Base-by-base conservation (phyloP, 2,329 filamentous ascomycete species). In the Fulvia fulva region DNA sequence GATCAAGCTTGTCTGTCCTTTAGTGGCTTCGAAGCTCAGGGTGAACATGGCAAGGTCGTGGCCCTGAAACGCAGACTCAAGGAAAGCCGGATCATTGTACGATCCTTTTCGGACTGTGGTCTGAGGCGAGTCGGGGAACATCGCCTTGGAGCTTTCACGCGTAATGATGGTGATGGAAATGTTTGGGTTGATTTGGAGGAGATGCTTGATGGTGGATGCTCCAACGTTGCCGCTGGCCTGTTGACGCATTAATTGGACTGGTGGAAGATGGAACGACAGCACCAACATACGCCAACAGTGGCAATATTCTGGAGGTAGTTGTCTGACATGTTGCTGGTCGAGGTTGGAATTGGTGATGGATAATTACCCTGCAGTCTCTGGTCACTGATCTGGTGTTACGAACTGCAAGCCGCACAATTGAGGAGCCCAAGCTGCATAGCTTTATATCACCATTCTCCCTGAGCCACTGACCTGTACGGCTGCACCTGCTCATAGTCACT, bases 111-210 rank as follows among this genome's bases (percentile, higher is more conserved):
- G 58, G 30, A 71, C 56, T 3, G 56, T 61, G 57, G 69, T 44
- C 45, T 57, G 63, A 0, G 71, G 68, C 0, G 74, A 71, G 26
- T 51, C 25, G 8, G 66, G 66, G 37, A 62, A 68, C 58, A 45
- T 66, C 28, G 82, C 83, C 5, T 58, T 73, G 68, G 70, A 73
- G 63, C 60, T 71, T 25, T 61, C 37, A 28, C 75, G 74, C 26
- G 73, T 69, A 55, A 78, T 63, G 53, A 74, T 70, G 0, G 75
- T 77, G 49, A 77, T 64, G 12, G 63, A 61, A 63, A 72, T 67
- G 30, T 62, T 66, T 46, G 61, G 60, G 8, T 55, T 44, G 32
- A 62, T 63, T 26, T 64, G 61, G 53, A 74, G 66, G 25, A 77
- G 65, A 19, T 65, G 63, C n/a, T 67, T 65, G 25, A 69, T 63